Base-by-base conservation (phyloP, 345 rosid species). In the Kandelia obovata region DNA sequence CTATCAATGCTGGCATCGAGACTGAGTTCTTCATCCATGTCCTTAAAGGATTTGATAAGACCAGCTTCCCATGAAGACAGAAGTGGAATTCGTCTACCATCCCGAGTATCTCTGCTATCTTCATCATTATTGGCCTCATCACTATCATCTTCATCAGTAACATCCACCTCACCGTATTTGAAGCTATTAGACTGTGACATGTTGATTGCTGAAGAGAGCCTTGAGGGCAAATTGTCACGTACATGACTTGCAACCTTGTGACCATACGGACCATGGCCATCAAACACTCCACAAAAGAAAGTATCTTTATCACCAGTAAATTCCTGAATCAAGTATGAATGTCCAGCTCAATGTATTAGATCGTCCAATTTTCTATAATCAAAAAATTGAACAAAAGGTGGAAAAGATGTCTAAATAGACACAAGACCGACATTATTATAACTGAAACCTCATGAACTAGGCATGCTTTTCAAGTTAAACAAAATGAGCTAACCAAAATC, bases 221-320 rank as follows among this genome's bases (percentile, higher is more conserved):
- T 90, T 1, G 80, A 78, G 7, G 99, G 99, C 73, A 95, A 69
- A 31, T 34, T 72, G 31, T 92, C 90, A 0, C 97, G 83, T 2
- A 86, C 81, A 23, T 83, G 82, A 56, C 84, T 85, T 1, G 99
- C 83, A 25, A 95, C 87, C 73, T 76, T 83, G 83, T 95, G 98
- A 67, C 99, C 99, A 28, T 73, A 70, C 5, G 98, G 97, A 35
- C 99, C 99, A 19, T 92, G 99, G 5, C 98, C 99, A 63, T 95
- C 99, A 61, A 95, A 95, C 62, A 95, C 98, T 32, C 96, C 96
- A 19, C 98, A 92, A 71, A 90, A 92, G 9, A 82, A 70, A 77
- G 69, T 75, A 47, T 82, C 85, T 77, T 90, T 88, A 64, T 86
- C 85, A 3, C 96, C 99, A 34, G 73, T 73, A 58, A 95, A 95